A percentile compares a stretch with the other conserved stretches of the same genome.
Conservation (phyloP, 2,329 filamentous ascomycete species). For the Helicocarpus griseus region DNA sequence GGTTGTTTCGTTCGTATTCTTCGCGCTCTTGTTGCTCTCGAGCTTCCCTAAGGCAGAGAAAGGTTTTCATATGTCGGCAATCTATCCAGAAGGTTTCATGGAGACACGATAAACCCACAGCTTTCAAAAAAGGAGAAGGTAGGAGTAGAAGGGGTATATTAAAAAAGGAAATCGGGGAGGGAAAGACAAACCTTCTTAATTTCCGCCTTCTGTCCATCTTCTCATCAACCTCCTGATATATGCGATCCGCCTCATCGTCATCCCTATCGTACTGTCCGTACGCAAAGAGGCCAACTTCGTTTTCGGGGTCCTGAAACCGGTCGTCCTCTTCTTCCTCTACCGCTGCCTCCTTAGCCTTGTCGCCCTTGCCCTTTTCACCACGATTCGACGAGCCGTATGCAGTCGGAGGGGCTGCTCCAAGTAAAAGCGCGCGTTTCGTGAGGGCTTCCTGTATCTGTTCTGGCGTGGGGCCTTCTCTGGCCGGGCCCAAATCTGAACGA, state of each 20-base stretch:
- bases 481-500: slow-evolving; percentile 88
- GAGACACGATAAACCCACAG: slow-evolving; percentile 58
- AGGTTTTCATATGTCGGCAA: slow-evolving; percentile 60
- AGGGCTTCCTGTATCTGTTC: slow-evolving; percentile 98
- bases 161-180: slow-evolving; percentile 9
- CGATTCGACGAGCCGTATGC: slow-evolving; percentile 57
- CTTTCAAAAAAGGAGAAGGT: slow-evolving; percentile 26
- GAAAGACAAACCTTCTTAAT: slow-evolving; percentile 65
- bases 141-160: slow-evolving; percentile 9
- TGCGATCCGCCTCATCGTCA: slow-evolving; percentile 92
- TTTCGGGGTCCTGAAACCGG: slow-evolving; percentile 90
- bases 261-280: slow-evolving; percentile 95
- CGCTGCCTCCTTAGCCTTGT: slow-evolving; percentile 45
- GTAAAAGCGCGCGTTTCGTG: slow-evolving; percentile 79
- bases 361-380: slow-evolving; percentile 48
- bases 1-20: slow-evolving; percentile 94
- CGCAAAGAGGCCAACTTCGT: slow-evolving; percentile 90
- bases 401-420: slow-evolving; percentile 61
- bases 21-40: slow-evolving; percentile 85
- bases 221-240: slow-evolving; percentile 93
- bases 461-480: slow-evolving; percentile 87
- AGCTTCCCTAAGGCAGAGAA: slow-evolving; percentile 68
- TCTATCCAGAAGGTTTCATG: slow-evolving; percentile 58
- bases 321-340: slow-evolving; percentile 68
- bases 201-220: slow-evolving; percentile 88